A percentile compares a stretch with the other conserved stretches of the same genome.
phyloP scores from a whole-genome alignment of 306 rosid genomes.

The Fragaria ananassa region DNA sequence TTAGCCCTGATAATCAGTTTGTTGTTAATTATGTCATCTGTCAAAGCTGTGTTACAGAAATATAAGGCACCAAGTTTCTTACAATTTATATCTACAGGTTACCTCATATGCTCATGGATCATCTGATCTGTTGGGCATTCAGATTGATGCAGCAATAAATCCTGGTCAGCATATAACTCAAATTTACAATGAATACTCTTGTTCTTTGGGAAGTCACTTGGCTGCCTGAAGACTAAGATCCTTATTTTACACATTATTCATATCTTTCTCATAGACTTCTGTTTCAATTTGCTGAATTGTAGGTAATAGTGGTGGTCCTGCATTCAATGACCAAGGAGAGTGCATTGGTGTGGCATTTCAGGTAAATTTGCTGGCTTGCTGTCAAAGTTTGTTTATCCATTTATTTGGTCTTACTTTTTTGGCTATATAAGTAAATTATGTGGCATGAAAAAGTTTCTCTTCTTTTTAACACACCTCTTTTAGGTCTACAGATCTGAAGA shows the following conservation, averaged over 20 bases:
- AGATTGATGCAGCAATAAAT: conserved; percentile 97
- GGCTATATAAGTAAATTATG: background rate
- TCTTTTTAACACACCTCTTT: conserved; percentile 49
- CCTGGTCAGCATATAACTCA: conserved; percentile 63
- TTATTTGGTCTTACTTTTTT: conserved; percentile 17
- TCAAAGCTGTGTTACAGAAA: conserved; percentile 24
- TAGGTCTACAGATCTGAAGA: conserved; percentile 99
- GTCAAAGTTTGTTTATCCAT: conserved; percentile 12
- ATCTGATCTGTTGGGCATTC: conserved; percentile 94
- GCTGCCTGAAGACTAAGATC: conserved; percentile 7
- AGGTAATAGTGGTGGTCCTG: conserved; percentile 99
- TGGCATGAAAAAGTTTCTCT: background rate
- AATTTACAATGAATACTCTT: background rate
- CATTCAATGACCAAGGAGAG: conserved; percentile 90
- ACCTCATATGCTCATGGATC: conserved; percentile 97
- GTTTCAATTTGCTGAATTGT: conserved; percentile 44
- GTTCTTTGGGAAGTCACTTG: conserved; percentile 2
- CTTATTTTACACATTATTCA: conserved; percentile 9
- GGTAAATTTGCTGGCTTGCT: conserved; percentile 58
- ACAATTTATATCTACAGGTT: conserved; percentile 54
- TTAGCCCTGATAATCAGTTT: conserved; percentile 5
- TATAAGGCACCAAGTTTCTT: background rate
- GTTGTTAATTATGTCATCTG: conserved; percentile 11
- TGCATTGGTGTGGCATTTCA: conserved; percentile 99
- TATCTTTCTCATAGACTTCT: conserved; percentile 34